A percentile compares a stretch with the other conserved stretches of the same genome.
Conservation (phyloP, 2,329 filamentous ascomycete species). For the Aciculosporium take region DNA sequence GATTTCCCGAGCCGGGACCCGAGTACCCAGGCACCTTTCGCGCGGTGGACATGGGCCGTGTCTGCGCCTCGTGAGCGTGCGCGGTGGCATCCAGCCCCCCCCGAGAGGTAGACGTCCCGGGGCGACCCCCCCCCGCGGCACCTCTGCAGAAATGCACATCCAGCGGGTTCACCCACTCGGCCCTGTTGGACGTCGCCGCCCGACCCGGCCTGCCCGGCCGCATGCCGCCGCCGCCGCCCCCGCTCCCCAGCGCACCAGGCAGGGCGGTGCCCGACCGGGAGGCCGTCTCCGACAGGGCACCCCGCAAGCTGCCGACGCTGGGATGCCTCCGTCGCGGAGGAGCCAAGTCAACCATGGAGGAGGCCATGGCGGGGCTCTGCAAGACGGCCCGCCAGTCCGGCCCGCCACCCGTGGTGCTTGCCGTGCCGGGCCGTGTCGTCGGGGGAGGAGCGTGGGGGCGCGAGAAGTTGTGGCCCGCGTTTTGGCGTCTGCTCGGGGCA, state of each 20-base stretch:
- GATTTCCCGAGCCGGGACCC: slow-evolving; percentile 19
- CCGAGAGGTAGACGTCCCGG: neutral
- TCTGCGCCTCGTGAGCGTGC: neutral
- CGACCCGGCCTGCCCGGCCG: slow-evolving; percentile 14
- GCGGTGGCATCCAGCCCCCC: neutral
- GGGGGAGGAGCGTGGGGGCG: slow-evolving; percentile 16
- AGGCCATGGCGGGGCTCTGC: slow-evolving; percentile 22
- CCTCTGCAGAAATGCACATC: slow-evolving; percentile 29
- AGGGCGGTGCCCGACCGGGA: slow-evolving; percentile 17
- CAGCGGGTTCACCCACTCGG: slow-evolving; percentile 32
- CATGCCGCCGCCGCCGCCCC: slow-evolving; percentile 16
- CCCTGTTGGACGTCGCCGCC: slow-evolving; percentile 17
- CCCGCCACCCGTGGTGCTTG: slow-evolving; percentile 19
- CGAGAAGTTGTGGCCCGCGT: slow-evolving; percentile 22
- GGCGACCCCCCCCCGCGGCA: slow-evolving; percentile 8
- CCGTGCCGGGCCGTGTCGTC: slow-evolving; percentile 25
- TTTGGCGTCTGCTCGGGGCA: slow-evolving; percentile 19
- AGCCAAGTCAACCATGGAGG: slow-evolving; percentile 32
- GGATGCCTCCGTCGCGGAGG: slow-evolving; percentile 15
- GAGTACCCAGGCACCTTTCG: slow-evolving; percentile 28
- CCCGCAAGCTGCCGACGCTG: slow-evolving; percentile 16
- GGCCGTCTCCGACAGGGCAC: slow-evolving; percentile 25
- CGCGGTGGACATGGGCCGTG: slow-evolving; percentile 6
- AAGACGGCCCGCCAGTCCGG: slow-evolving; percentile 21
- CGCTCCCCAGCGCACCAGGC: slow-evolving; percentile 19